phyloP scores from a whole-genome alignment of 805 yeast species.

The Kuraishia ogatae region DNA sequence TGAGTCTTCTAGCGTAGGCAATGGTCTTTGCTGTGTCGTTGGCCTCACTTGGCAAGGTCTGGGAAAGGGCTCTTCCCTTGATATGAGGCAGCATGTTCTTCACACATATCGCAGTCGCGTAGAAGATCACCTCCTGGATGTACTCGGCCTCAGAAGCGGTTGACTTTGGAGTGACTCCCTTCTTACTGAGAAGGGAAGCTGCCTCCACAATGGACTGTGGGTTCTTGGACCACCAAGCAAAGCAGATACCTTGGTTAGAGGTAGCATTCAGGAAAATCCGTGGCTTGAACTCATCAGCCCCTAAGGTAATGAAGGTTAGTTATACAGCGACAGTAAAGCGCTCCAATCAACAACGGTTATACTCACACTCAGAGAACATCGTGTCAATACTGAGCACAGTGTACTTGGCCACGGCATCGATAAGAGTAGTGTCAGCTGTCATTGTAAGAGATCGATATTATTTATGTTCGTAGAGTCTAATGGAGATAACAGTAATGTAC shows the following conservation, averaged over 20 bases:
- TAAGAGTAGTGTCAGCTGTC: slow-evolving; percentile 3
- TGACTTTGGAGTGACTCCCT: slow-evolving; percentile 8
- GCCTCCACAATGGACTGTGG: slow-evolving; percentile 15
- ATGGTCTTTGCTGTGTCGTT: slow-evolving; percentile 18
- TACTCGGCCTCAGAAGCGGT: slow-evolving; percentile 9
- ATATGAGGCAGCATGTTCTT: slow-evolving; percentile 13
- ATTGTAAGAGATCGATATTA: not conserved
- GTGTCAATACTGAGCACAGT: slow-evolving; percentile 16
- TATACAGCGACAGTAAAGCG: too few species aligned
- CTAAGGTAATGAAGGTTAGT: not conserved
- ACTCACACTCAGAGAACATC: slow-evolving; percentile 11
- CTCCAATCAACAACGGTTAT: too few species aligned
- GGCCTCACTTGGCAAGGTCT: slow-evolving; percentile 18
- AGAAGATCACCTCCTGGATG: slow-evolving; percentile 11
- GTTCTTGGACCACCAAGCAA: slow-evolving; percentile 13
- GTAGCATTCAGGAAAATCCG: slow-evolving; percentile 18
- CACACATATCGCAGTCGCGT: slow-evolving; percentile 17
- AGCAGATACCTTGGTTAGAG: slow-evolving; percentile 19
- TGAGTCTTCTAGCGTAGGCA: slow-evolving; percentile 17
- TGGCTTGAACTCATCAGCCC: slow-evolving; percentile 2
- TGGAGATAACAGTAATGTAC: not conserved
- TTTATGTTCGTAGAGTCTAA: not conserved
- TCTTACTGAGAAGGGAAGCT: slow-evolving; percentile 6
- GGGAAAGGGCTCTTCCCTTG: slow-evolving; percentile 17
- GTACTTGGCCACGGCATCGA: slow-evolving; percentile 12